Conservation (phyloP, 1,139 yeast species). For the Candida glucosophila region DNA sequence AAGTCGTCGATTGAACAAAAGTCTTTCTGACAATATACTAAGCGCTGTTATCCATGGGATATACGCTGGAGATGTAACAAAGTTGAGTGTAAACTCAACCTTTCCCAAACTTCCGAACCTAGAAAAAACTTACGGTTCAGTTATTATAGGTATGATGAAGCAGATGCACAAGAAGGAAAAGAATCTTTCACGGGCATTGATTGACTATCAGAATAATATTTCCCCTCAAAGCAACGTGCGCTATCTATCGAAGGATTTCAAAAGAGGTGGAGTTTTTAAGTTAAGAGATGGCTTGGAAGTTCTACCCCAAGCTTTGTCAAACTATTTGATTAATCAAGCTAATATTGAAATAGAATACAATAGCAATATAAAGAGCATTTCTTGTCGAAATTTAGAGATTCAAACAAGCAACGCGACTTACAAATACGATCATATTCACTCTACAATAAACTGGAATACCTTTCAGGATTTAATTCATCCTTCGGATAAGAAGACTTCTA, state of each 20-base stretch:
- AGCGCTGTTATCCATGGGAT: constrained; percentile 87
- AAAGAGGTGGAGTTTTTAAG: constrained; percentile 44
- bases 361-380: constrained; percentile 13
- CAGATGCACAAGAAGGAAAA: constrained; percentile 5
- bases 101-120: constrained; percentile 42
- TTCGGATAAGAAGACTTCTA: constrained; percentile 9
- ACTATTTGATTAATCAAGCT: constrained; percentile 22
- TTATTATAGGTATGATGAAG: constrained; percentile 28
- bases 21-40: constrained; percentile 52
- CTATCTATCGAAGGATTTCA: constrained; percentile 26
- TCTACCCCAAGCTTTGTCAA: constrained; percentile 35
- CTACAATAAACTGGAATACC: constrained; percentile 41
- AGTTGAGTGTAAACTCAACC: constrained; percentile 57
- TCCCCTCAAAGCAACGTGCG: constrained; percentile 30
- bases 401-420: constrained; percentile 6
- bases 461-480: constrained; percentile 16
- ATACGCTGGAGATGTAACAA: constrained; percentile 75
- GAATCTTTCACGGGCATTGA: constrained; percentile 11
- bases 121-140: constrained; percentile 56
- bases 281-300: constrained; percentile 46
- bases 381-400: constrained; percentile 4
- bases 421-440: constrained; percentile 44
- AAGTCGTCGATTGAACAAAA: constrained; percentile 49
- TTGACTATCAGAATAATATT: constrained; percentile 22
- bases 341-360: constrained; percentile 33